Conservation (phyloP, 306 rosid species). For the Dalbergia cultrata region DNA sequence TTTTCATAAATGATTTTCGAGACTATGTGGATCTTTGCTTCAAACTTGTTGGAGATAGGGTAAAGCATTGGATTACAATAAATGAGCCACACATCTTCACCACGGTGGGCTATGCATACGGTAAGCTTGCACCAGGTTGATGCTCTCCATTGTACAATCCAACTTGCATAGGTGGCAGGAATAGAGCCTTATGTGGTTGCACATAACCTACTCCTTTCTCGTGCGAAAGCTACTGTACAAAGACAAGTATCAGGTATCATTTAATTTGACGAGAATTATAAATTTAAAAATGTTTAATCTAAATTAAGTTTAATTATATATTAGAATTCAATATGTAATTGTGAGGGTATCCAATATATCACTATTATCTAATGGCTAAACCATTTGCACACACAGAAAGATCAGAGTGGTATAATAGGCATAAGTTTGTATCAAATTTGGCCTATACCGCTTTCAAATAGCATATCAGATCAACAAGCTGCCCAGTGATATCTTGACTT, state of each 20-base stretch:
- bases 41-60: slow-evolving; percentile 63
- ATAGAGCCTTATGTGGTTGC: slow-evolving; percentile 64
- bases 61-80: slow-evolving; percentile 69
- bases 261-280: background rate
- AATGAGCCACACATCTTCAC: slow-evolving; percentile 59
- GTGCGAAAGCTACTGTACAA: slow-evolving; percentile 56
- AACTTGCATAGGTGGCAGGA: slow-evolving; percentile 61
- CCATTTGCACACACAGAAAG: slow-evolving; percentile 41
- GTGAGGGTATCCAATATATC: too few relatives aligned
- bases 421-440: slow-evolving; percentile 55
- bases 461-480: slow-evolving; percentile 45
- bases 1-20: slow-evolving; percentile 52
- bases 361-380: too few relatives aligned
- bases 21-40: slow-evolving; percentile 65
- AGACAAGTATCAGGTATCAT: slow-evolving; percentile 50
- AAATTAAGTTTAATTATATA: background rate
- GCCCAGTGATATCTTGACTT: slow-evolving; percentile 65
- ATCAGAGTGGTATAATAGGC: slow-evolving; percentile 71
- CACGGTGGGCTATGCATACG: slow-evolving; percentile 38
- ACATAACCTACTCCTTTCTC: slow-evolving; percentile 67
- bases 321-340: background rate
- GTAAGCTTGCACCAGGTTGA: slow-evolving; percentile 53
- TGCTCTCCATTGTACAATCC: slow-evolving; percentile 54
- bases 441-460: slow-evolving; percentile 54
- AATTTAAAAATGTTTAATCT: background rate